Conservation (phyloP, 805 yeast species). For the Vanderwaltozyma yarrowii region DNA sequence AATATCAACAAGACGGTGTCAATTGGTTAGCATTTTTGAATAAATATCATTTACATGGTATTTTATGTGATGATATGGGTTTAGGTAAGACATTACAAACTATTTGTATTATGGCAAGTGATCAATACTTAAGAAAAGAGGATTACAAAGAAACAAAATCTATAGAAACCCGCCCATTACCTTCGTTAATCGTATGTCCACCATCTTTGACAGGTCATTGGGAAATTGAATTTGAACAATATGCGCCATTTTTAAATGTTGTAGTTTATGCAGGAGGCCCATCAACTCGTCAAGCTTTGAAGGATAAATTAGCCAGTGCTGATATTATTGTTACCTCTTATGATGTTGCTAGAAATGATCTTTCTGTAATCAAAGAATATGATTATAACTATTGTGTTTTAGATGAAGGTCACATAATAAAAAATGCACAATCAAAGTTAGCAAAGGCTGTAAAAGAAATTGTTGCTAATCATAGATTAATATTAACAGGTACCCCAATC, state of each 20-base stretch:
- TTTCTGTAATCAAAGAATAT: slow-evolving; percentile 44
- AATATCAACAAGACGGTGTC: slow-evolving; percentile 96
- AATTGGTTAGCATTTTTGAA: slow-evolving; percentile 96
- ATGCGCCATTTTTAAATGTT: slow-evolving; percentile 77
- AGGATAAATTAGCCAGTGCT: slow-evolving; percentile 41
- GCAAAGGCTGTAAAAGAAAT: slow-evolving; percentile 79
- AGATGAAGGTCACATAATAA: slow-evolving; percentile 97
- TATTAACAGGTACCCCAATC: slow-evolving; percentile 94
- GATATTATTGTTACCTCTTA: slow-evolving; percentile 92
- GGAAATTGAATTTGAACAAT: slow-evolving; percentile 89
- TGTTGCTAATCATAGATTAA: slow-evolving; percentile 79
- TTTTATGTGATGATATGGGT: slow-evolving; percentile 99
- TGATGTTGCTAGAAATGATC: slow-evolving; percentile 92
- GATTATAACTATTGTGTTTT: slow-evolving; percentile 90
- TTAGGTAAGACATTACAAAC: slow-evolving; percentile 95
- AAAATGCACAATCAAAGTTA: slow-evolving; percentile 79
- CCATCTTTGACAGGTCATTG: slow-evolving; percentile 98
- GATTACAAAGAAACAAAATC: slow-evolving; percentile 50
- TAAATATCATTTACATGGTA: slow-evolving; percentile 92
- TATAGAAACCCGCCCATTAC: slow-evolving; percentile 60
- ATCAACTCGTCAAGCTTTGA: slow-evolving; percentile 46
- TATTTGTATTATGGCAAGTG: slow-evolving; percentile 93
- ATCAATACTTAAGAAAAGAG: slow-evolving; percentile 76
- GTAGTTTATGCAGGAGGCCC: slow-evolving; percentile 94
- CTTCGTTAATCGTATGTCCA: slow-evolving; percentile 87